These are phyloP conservation scores for Mycena maculata DNA, from an alignment of 768 basidiomycete species.

Conservation along the genomic window DNA sequence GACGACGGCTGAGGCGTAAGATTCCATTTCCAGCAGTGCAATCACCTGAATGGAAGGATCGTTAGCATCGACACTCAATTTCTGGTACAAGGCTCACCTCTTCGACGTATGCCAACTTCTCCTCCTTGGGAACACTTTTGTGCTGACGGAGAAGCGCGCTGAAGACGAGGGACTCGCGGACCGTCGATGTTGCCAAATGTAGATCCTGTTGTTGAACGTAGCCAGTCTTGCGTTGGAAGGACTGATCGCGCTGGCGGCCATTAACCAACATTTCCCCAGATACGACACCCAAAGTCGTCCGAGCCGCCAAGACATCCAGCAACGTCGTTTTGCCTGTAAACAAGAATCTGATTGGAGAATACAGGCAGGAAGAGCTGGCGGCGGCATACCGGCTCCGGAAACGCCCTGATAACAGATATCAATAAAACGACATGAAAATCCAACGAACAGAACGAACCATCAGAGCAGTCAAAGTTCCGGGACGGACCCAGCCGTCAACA, in stretches of 20 bases:
- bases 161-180: constrained; percentile 59
- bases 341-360: background rate
- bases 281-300: constrained; percentile 62
- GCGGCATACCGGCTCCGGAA: constrained; percentile 23
- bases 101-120: constrained; percentile 59
- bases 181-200: constrained; percentile 63
- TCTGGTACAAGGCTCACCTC: too few species aligned
- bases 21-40: constrained; percentile 59
- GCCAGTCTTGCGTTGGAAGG: constrained; percentile 57
- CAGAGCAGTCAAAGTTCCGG: constrained; percentile 62
- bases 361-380: too few species aligned
- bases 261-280: constrained; percentile 60
- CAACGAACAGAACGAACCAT: constrained; percentile 50
- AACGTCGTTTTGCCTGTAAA: constrained; percentile 50
- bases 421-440: background rate
- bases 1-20: constrained; percentile 61
- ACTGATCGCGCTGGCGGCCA: constrained; percentile 45
- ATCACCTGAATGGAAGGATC: too few species aligned
- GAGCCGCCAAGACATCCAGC: constrained; percentile 57
- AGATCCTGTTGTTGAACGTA: constrained; percentile 62
- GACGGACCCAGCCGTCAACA: constrained; percentile 61
- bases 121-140: constrained; percentile 49
- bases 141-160: constrained; percentile 61
- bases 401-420: constrained; percentile 12
- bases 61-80: too few species aligned